Evolutionary conservation across 306 rosid genomes (phyloP).

Genomic region (Vachellia collinsii): DNA sequence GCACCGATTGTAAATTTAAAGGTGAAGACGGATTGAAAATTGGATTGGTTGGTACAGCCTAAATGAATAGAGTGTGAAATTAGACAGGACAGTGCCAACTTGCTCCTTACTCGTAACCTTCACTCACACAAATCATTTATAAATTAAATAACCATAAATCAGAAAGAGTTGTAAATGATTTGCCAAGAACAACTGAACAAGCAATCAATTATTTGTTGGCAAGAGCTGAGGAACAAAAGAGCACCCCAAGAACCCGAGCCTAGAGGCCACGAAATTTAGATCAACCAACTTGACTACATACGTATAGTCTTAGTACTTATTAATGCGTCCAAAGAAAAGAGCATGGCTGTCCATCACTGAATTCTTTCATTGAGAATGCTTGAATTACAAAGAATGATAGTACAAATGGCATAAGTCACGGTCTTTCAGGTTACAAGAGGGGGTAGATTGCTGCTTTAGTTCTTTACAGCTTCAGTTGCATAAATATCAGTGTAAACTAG

Average conservation of each 20-base stretch:
- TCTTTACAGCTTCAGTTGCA: neutral
- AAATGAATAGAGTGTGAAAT: no score
- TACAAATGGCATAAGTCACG: neutral
- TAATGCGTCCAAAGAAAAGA: neutral
- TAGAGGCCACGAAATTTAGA: neutral
- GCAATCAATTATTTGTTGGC: neutral
- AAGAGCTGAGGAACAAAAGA: neutral
- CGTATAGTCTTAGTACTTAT: neutral
- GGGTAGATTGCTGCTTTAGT: neutral
- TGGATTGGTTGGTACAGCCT: no score
- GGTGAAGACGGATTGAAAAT: no score
- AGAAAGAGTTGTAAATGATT: neutral
- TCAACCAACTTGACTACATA: neutral
- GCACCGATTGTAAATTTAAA: no score
- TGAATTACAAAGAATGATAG: neutral
- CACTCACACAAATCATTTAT: neutral
- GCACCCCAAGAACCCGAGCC: neutral
- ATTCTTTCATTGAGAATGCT: neutral
- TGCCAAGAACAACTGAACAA: no score
- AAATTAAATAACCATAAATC: neutral
- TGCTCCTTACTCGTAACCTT: no score
- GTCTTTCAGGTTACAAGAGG: neutral
- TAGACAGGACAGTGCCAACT: no score
- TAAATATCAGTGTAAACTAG: neutral
- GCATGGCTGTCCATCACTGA: conserved; percentile 36